phyloP scores from a whole-genome alignment of 495 filamentous ascomycete species.

The Lichina pygmaea region DNA sequence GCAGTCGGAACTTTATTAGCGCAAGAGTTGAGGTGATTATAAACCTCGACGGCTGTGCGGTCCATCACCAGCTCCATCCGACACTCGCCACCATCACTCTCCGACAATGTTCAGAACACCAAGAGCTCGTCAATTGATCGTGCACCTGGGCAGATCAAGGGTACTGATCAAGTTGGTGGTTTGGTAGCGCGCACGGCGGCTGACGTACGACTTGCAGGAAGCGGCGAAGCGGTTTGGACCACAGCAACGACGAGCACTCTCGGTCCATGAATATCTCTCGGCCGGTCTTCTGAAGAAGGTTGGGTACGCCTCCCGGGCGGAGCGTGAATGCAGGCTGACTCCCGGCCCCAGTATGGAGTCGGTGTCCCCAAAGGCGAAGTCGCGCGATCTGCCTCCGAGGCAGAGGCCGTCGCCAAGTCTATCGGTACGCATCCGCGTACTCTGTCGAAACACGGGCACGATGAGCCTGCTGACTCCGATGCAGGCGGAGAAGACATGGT shows the following conservation, averaged over 20 bases:
- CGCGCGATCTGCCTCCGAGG: constrained; percentile 59
- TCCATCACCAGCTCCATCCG: neutral
- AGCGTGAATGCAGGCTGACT: neutral
- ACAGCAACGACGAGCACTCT: constrained; percentile 66
- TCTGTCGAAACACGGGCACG: too few relatives aligned
- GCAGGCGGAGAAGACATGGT: constrained; percentile 82
- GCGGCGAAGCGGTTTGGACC: neutral
- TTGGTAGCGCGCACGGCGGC: too few relatives aligned
- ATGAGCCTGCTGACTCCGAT: neutral
- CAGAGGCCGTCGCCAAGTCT: constrained; percentile 67
- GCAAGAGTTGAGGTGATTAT: too few relatives aligned
- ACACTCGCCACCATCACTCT: neutral
- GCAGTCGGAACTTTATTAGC: too few relatives aligned
- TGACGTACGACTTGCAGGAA: neutral
- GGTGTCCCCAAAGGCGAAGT: constrained; percentile 73
- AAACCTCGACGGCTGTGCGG: too few relatives aligned
- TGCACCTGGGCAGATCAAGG: too few relatives aligned
- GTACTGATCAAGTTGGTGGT: too few relatives aligned
- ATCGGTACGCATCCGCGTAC: constrained; percentile 28
- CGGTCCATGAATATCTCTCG: constrained; percentile 93
- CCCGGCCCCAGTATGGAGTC: constrained; percentile 51
- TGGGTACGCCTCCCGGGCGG: constrained; percentile 7
- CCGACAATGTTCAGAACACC: neutral
- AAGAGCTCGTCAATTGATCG: neutral
- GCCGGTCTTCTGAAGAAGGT: constrained; percentile 70